phyloP scores from a whole-genome alignment of 345 rosid species.

The Noccaea bulbosa region DNA sequence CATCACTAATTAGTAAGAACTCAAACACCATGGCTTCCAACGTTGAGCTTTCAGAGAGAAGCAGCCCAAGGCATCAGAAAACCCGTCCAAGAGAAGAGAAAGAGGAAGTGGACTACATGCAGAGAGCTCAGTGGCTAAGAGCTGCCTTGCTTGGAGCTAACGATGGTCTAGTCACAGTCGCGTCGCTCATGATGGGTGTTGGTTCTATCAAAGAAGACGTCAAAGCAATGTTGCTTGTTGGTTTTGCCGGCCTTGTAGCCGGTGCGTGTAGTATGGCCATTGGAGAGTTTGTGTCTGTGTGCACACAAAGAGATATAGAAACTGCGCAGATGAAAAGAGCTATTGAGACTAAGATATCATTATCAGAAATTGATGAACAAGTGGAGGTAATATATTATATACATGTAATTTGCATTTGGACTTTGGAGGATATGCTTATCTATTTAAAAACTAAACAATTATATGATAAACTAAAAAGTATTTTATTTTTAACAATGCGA shows the following conservation, averaged over 20 bases:
- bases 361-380: conserved; percentile 40
- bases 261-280: conserved; percentile 90
- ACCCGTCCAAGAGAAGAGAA: conserved; percentile 25
- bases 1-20: conserved; percentile 37
- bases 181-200: conserved; percentile 85
- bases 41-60: conserved; percentile 39
- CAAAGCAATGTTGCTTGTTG: conserved; percentile 66
- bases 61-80: conserved; percentile 32
- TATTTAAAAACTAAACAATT: too few relatives aligned
- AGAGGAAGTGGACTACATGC: conserved; percentile 54
- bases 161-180: conserved; percentile 76
- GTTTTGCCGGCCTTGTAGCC: conserved; percentile 73
- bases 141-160: conserved; percentile 85
- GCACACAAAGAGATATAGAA: conserved; percentile 70
- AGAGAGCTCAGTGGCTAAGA: conserved; percentile 81
- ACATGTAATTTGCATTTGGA: neutral
- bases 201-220: conserved; percentile 68
- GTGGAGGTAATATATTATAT: conserved; percentile 22
- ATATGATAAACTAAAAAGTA: neutral
- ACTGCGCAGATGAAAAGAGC: conserved; percentile 61
- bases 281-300: conserved; percentile 85
- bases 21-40: conserved; percentile 24
- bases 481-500: neutral
- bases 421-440: neutral
- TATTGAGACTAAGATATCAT: conserved; percentile 27